Evolutionary conservation across 2,329 filamentous ascomycete species (phyloP).

Genomic region (Penicillium polonicum): DNA sequence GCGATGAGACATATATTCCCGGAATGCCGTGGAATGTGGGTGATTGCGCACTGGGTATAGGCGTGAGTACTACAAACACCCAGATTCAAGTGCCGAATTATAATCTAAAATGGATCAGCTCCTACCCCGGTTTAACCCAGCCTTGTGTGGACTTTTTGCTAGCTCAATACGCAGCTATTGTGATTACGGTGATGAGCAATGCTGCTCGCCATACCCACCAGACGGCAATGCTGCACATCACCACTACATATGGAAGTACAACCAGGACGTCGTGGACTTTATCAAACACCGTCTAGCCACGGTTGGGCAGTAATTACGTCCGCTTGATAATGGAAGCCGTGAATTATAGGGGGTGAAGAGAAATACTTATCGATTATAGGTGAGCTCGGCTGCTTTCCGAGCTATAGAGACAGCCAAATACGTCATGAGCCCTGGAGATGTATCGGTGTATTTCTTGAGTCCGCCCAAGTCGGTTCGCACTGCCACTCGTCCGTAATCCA

Average conservation of each 20-base stretch:
- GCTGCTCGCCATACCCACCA: conserved; percentile 9
- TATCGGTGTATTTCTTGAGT: neutral
- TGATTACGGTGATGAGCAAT: conserved; percentile 16
- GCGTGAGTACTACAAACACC: conserved; percentile 13
- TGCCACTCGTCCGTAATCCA: neutral
- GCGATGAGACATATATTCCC: conserved; percentile 22
- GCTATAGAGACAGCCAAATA: neutral
- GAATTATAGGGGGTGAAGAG: neutral
- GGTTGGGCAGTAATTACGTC: neutral
- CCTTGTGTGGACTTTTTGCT: conserved; percentile 16
- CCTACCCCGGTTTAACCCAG: conserved; percentile 7
- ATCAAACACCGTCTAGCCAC: conserved; percentile 10
- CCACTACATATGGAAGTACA: conserved; percentile 13
- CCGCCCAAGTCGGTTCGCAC: neutral
- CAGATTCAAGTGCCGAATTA: neutral
- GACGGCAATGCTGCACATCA: conserved; percentile 17
- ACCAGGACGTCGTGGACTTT: conserved; percentile 20
- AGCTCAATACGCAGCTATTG: conserved; percentile 20
- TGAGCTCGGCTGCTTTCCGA: neutral
- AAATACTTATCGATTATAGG: neutral
- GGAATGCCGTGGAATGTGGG: conserved; percentile 19
- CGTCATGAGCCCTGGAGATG: neutral
- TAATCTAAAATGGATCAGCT: neutral
- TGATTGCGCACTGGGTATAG: conserved; percentile 19
- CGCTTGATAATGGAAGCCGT: neutral